Base-by-base conservation (phyloP, 2,329 filamentous ascomycete species). In the Ilyonectria mors-panacis region DNA sequence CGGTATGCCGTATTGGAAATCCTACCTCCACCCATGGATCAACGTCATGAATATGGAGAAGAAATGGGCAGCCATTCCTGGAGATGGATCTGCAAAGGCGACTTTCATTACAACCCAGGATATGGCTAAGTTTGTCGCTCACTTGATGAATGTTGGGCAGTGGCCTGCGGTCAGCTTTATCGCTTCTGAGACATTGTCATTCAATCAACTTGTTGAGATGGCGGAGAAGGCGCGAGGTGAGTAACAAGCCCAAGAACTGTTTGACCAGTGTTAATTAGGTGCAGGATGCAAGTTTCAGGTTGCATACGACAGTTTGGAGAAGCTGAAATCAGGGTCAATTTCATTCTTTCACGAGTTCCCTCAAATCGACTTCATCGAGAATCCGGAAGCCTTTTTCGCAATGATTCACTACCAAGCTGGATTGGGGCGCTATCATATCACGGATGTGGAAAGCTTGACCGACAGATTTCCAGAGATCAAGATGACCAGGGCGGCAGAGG, bases 51-150 rank as follows among this genome's bases (percentile, higher is more conserved):
- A 71, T 19, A 71, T 26, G 68, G 13, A 71, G 9, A 73, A 55
- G 13, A 75, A 70, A 28, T 75, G 73, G 71, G 73, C 70, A 1
- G 61, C 63, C 1, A 61, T 75, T 2, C 73, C 71, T 19, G 68
- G 47, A 0, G 63, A 75, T 12, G 62, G 71, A 17, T 42, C 17
- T 7, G 44, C 53, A 0, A 47, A 65, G 5, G 73, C 73, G 0
- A 69, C 58, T 9, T 75, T 75, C 7, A 63, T 75, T 23, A 75
- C 70, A 0, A 70, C 73, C 2, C 73, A 74, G 37, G 73, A 75
- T 15, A 67, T 75, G 65, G 53, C 60, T 0, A 33, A 45, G 9
- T 70, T 71, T 4, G 51, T 71, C 2, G 73, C 71, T 1, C 60
- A 63, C 3, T 6, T 75, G 9, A 73, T 75, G 70, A 70, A 71